Evolutionary conservation across 2,329 filamentous ascomycete species (phyloP), one percentile per base, ranked within the genome.

Genomic region (Pseudodiploospora longispora): DNA sequence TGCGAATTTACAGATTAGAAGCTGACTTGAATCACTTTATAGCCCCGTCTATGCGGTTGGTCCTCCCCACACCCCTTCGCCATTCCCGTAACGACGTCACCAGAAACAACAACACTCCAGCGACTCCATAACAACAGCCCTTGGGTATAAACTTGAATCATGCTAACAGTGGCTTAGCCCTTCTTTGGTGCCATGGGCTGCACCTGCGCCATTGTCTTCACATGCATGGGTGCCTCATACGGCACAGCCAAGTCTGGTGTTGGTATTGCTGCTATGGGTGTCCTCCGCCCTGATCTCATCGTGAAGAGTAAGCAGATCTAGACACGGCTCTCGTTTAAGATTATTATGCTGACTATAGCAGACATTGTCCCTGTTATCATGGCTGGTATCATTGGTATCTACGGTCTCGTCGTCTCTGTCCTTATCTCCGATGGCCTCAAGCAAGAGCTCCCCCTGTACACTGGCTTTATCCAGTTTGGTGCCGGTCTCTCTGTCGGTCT

Each of bases 281-380:
- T 72, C 54, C 56, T 70, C 43, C 67, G 67, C 3, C 70, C 70
- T 5, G 66, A 70, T 4, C 62, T 63, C 41, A 54, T 72, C 45
- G 67, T 69, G 61, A 66, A 70, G 52, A 68, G 46, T 48, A 12
- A 43, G 46, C 38, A 10, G 32, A 34, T 12, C 12, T 12, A 19
- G 19, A 19, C 19, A 19, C 19, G 19, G 32, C 32, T 9, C 9
- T 12, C 12, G 32, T 9, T 34, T 9, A 34, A 12, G 12, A 34
- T 9, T 12, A 19, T 19, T 19, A 19, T 10, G 29, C 42, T 47
- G 28, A 45, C 30, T 4, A 12, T 7, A 29, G 1, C 56, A 97
- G 91, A 96, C 80, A 96, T 97, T 69, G 91, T 97, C 54, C 93
- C 93, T 67, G 93, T 97, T 71, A 95, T 98, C 83, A 98, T 98